Evolutionary conservation across 306 rosid species (phyloP).

Genomic region (Prunus campanulata): DNA sequence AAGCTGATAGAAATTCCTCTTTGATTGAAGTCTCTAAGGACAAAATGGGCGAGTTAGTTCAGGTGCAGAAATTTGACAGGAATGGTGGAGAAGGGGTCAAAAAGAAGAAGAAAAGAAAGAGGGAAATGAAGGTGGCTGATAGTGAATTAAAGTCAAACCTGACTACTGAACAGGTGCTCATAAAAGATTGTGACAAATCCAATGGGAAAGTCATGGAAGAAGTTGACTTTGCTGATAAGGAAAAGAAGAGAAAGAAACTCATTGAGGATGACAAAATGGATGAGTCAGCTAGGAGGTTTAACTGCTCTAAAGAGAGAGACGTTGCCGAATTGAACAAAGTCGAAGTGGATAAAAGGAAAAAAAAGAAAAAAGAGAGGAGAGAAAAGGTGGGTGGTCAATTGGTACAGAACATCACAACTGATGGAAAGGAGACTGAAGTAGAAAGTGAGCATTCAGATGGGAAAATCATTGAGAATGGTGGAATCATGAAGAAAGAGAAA

Average conservation of each 20-base stretch:
- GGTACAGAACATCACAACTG: neutral
- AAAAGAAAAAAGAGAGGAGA: slow-evolving; percentile 6
- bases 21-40: neutral
- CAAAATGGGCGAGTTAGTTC: neutral
- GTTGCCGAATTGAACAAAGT: neutral
- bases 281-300: neutral
- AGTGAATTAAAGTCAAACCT: neutral
- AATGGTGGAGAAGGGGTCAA: neutral
- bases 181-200: neutral
- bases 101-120: neutral
- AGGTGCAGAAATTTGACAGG: neutral
- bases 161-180: neutral
- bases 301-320: neutral
- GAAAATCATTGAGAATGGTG: slow-evolving; percentile 7
- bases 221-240: neutral
- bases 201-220: neutral
- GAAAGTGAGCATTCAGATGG: slow-evolving; percentile 15
- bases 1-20: neutral
- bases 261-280: neutral
- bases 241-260: slow-evolving; percentile 1
- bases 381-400: neutral
- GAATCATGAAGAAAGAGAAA: slow-evolving; percentile 15
- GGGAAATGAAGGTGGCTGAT: neutral
- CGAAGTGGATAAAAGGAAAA: slow-evolving; percentile 2
- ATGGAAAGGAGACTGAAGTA: slow-evolving; percentile 13